Evolutionary conservation across 768 basidiomycete species (phyloP), one percentile per base, ranked within the genome.

Genomic region (Tricholoma sp.): DNA sequence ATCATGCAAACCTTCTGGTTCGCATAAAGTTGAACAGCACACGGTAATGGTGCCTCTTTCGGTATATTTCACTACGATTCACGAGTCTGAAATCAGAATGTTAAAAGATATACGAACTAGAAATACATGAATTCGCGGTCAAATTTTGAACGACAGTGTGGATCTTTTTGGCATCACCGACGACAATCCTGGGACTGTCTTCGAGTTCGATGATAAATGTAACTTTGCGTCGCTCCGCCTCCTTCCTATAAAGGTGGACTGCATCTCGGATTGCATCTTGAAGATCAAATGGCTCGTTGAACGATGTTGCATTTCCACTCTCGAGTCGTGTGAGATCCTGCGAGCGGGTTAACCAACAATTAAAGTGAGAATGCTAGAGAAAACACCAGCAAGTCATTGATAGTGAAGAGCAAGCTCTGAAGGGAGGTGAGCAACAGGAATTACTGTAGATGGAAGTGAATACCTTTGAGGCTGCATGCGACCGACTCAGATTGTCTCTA

Each of bases 291-390:
- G 86, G 86, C 67, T 91, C 89, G 61, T 84, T 85, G 69, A 89
- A 86, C 0, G 83, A 84, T 0, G 85, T 88, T 59, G 88, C 84
- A 59, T 85, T 80, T 7, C 89, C 89, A 55, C 78, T 84, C 67
- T 94, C 89, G 22, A 90, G 74, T 5, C 88, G 78, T 0, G 91
- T 91, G 10, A 92, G 76, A 69, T 91, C 90, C 81, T 83, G 58
- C 1, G 56, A 19, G 6, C 7, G 27, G 7, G 3, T 49, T 4
- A 18, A 6, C 18, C 16, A 49, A 49, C 11, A 11, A 9, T 29
- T 8, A 1, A 31, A 49, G n/a, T n/a, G 16, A 10, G n/a, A 6
- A n/a, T n/a, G n/a, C 7, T 18, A 18, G 47, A 47, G 14, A 11
- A 61, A 74, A 12, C 54, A 84, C 82, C 64, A 92, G 74, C 9